Percentiles rank a stretch among this genome's conserved stretches.
phyloP scores from a whole-genome alignment of 306 rosid genomes.

The Delonix regia region DNA sequence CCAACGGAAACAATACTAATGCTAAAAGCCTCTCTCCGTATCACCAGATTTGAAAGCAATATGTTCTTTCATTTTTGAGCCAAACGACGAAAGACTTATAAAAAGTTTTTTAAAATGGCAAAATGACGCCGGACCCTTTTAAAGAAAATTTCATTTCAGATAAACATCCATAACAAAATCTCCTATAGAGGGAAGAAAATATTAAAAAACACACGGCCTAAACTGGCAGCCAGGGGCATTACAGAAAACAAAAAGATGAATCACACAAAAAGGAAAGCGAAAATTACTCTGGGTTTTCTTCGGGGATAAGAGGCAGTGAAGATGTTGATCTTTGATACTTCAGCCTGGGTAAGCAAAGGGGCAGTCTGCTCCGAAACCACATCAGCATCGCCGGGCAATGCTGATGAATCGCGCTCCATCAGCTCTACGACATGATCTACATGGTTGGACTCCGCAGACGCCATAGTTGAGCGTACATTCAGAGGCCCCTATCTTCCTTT shows the following conservation, averaged over 20 bases:
- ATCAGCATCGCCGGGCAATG: constrained; percentile 37
- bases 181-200: neutral
- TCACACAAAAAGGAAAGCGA: neutral
- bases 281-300: constrained; percentile 53
- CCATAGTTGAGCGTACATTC: constrained; percentile 37
- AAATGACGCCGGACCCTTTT: neutral
- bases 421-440: constrained; percentile 65
- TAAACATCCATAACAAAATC: neutral
- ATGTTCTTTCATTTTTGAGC: neutral
- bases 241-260: neutral
- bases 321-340: constrained; percentile 79
- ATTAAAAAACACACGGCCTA: neutral
- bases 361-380: constrained; percentile 48
- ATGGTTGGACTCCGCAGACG: constrained; percentile 45
- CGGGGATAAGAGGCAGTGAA: constrained; percentile 77
- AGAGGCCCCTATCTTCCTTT: neutral
- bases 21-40: neutral
- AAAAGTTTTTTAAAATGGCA: neutral
- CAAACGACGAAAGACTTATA: neutral
- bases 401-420: constrained; percentile 42
- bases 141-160: neutral
- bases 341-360: constrained; percentile 59
- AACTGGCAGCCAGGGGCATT: too few relatives aligned
- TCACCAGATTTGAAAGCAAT: neutral
- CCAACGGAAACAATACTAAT: neutral